Percentiles rank a stretch among this genome's conserved stretches.
These are phyloP conservation scores for Fusarium sp. DNA, from an alignment of 2,329 filamentous ascomycete genomes.

Conservation along the genomic window DNA sequence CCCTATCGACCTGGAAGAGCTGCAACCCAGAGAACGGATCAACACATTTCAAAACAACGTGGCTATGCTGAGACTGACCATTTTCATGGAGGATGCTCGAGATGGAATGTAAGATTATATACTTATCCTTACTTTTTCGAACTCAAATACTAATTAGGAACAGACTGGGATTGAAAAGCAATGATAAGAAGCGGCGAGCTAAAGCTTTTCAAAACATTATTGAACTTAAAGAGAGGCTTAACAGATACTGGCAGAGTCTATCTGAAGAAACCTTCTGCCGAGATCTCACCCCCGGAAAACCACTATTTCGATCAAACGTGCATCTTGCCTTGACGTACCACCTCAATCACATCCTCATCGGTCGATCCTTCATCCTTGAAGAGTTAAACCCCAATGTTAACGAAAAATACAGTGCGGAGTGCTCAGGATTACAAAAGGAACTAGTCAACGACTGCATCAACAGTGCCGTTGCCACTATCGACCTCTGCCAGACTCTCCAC, in stretches of 20 bases:
- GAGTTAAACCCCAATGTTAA: slow-evolving; percentile 3
- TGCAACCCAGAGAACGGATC: slow-evolving; percentile 27
- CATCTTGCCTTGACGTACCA: slow-evolving; percentile 42
- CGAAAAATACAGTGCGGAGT: slow-evolving; percentile 5
- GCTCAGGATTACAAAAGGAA: slow-evolving; percentile 10
- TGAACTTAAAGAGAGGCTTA: slow-evolving; percentile 22
- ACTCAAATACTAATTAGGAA: background rate
- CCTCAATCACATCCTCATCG: slow-evolving; percentile 37
- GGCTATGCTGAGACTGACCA: slow-evolving; percentile 35
- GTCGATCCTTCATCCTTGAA: slow-evolving; percentile 37
- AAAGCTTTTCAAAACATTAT: slow-evolving; percentile 15
- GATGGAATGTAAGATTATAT: slow-evolving; percentile 32
- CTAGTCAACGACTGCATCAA: slow-evolving; percentile 29
- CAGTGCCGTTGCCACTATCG: slow-evolving; percentile 28
- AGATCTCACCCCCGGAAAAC: slow-evolving; percentile 39
- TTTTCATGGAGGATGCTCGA: slow-evolving; percentile 41
- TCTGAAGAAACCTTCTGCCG: slow-evolving; percentile 35
- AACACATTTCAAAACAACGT: slow-evolving; percentile 41
- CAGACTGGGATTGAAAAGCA: slow-evolving; percentile 30
- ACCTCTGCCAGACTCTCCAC: slow-evolving; percentile 35
- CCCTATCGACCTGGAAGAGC: slow-evolving; percentile 28
- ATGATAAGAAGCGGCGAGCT: slow-evolving; percentile 2
- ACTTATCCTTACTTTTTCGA: background rate
- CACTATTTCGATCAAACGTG: slow-evolving; percentile 39
- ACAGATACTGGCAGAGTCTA: slow-evolving; percentile 33